Evolutionary conservation across 2,329 filamentous ascomycete genomes (phyloP), one percentile per base, ranked within the genome.

Genomic region (Colletotrichum musicola): DNA sequence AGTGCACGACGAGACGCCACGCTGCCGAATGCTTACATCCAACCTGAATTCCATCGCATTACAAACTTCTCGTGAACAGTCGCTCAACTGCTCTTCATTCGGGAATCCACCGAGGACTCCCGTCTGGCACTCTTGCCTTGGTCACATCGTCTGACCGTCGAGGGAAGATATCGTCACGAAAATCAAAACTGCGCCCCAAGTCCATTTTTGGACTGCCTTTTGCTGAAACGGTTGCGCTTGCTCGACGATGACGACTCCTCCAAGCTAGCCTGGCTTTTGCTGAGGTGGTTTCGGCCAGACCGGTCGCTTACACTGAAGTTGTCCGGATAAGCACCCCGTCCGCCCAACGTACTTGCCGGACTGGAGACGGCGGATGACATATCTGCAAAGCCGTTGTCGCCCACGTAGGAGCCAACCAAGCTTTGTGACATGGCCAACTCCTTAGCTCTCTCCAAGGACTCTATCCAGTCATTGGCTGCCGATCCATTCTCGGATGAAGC

Each of bases 171-270:
- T 38, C 40, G 4, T 13, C 14, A 27, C 16, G n/a, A 27, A 13
- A 35, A 51, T 81, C 76, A 97, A 77, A 98, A 97, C 58, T 93
- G 92, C 56, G 95, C 92, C 30, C 94, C 94, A 56, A 97, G 87
- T n/a, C 95, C 95, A 78, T 94, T 97, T 82, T 97, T 97, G 16
- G 93, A 97, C 81, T 97, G 94, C 73, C 95, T 87, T 81, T 96
- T 96, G 82, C 94, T 97, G 81, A 98, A 98, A 56, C 90, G 85
- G 73, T 91, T 89, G 56, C 86, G 83, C 77, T 88, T 90, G 30
- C 55, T 65, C 7, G 56, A 60, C 13, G 81, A 75, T 46, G 81
- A 75, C 46, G 83, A 77, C 62, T 89, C 86, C 35, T 89, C 88
- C 25, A 85, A 73, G 71, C 82, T 86, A 50, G 81, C 83, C 74